Evolutionary conservation across 306 rosid species (phyloP).

Genomic region (Canavalia ensiformis): DNA sequence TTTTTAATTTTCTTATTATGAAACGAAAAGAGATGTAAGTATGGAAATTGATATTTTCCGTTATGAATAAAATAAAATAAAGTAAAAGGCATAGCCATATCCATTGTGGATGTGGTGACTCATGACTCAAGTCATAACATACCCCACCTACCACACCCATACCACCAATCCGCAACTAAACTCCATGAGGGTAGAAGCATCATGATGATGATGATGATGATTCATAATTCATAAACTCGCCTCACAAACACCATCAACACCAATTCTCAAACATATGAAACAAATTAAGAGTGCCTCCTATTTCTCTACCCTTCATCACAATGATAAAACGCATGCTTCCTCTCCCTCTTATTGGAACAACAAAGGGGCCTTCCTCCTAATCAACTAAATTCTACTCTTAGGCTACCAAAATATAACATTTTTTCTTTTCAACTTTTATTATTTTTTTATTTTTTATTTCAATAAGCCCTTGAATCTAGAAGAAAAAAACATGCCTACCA

Average conservation of each 20-base stretch:
- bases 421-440: neutral
- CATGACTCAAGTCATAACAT: neutral
- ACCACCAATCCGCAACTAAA: conserved; percentile 18
- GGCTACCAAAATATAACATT: neutral
- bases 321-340: neutral
- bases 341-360: neutral
- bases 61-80: no score
- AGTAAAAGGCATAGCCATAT: neutral
- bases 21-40: no score
- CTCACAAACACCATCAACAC: neutral
- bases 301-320: conserved; percentile 19
- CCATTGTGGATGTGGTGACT: conserved; percentile 4
- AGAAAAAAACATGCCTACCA: conserved; percentile 48
- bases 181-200: conserved; percentile 12
- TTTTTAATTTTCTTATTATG: no score
- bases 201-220: neutral
- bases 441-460: neutral
- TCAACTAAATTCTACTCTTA: neutral
- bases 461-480: conserved; percentile 38
- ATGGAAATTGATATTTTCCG: no score
- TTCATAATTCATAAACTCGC: no score
- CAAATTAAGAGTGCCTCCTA: neutral
- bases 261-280: conserved; percentile 23
- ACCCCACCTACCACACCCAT: neutral
- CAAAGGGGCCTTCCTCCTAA: conserved; percentile 19